These are phyloP conservation scores for Xylariales sp. DNA, from an alignment of 2,329 filamentous ascomycete genomes.

Conservation along the genomic window DNA sequence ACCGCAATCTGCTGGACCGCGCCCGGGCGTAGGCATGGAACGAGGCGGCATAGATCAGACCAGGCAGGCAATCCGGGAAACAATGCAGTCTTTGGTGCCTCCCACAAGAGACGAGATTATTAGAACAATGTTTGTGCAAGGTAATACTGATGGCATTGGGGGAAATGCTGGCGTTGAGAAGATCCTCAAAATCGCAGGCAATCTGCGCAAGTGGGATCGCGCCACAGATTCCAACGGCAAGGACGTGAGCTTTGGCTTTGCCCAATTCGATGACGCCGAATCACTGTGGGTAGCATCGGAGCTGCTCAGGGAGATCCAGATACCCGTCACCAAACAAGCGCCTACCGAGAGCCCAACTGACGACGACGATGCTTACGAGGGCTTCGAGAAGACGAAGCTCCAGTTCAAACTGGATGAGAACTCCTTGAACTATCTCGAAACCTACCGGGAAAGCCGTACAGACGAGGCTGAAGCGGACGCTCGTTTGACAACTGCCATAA, in stretches of 20 bases:
- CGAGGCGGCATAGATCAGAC: conserved; percentile 60
- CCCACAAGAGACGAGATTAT: conserved; percentile 88
- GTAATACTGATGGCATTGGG: conserved; percentile 73
- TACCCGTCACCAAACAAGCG: conserved; percentile 74
- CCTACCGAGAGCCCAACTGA: conserved; percentile 37
- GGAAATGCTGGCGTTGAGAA: conserved; percentile 76
- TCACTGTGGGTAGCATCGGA: conserved; percentile 82
- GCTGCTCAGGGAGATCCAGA: conserved; percentile 74
- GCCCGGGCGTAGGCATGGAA: conserved; percentile 55
- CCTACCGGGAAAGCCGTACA: conserved; percentile 64
- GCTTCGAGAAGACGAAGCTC: conserved; percentile 66
- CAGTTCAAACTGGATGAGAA: conserved; percentile 76
- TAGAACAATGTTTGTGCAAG: conserved; percentile 84
- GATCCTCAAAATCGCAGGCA: conserved; percentile 72
- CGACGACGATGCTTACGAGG: conserved; percentile 42
- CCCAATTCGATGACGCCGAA: conserved; percentile 88
- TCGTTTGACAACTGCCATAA: conserved; percentile 65
- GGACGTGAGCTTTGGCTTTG: conserved; percentile 86
- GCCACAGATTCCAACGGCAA: conserved; percentile 63
- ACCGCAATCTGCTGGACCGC: conserved; percentile 30
- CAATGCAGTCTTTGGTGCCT: conserved; percentile 68
- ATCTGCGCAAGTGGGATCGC: conserved; percentile 79
- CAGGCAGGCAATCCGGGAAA: conserved; percentile 62
- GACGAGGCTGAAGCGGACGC: conserved; percentile 62
- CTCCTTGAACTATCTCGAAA: conserved; percentile 79